phyloP scores from a whole-genome alignment of 148 eudicot genomes.

The Rhododendron griersonianum region DNA sequence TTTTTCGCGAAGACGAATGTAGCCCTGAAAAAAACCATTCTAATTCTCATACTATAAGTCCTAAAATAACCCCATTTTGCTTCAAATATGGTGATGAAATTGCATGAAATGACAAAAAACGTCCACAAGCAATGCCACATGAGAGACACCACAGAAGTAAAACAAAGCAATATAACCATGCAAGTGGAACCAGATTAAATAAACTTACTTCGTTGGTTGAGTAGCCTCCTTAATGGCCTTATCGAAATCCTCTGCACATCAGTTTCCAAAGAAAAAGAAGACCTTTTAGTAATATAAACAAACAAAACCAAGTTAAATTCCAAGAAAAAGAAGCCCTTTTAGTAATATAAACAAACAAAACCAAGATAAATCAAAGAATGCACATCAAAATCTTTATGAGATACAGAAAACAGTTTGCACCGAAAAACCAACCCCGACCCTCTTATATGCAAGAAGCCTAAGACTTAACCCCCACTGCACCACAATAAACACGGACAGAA shows the following conservation, averaged over 20 bases:
- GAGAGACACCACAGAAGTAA: neutral
- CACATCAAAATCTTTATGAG: neutral
- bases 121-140: neutral
- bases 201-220: slow-evolving; percentile 50
- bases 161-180: neutral
- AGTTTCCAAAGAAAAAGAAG: slow-evolving; percentile 8
- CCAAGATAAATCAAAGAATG: neutral
- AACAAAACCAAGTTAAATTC: neutral
- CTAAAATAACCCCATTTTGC: neutral
- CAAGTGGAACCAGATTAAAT: neutral
- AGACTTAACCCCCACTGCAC: neutral
- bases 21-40: neutral
- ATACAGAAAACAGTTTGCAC: neutral
- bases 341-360: slow-evolving; percentile 3
- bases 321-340: slow-evolving; percentile 5
- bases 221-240: slow-evolving; percentile 69
- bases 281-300: neutral
- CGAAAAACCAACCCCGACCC: neutral
- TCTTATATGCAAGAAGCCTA: neutral
- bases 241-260: slow-evolving; percentile 75
- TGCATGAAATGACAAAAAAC: neutral
- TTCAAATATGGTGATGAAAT: neutral
- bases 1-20: neutral
- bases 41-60: neutral
- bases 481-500: neutral